Base-by-base conservation (phyloP, 495 filamentous ascomycete genomes). In the Annulohypoxylon stygium region DNA sequence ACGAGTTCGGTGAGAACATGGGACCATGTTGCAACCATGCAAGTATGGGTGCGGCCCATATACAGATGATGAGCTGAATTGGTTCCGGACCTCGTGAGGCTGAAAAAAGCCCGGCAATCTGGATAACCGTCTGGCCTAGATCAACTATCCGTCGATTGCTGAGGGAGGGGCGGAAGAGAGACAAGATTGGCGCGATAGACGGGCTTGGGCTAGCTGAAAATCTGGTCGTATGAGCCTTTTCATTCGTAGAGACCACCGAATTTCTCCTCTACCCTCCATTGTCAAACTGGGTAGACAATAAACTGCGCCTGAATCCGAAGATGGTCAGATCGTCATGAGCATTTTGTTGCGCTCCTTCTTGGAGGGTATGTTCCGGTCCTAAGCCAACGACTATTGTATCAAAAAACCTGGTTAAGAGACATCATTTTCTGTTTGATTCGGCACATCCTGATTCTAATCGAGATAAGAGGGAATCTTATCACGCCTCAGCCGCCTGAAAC, bases 181-280 rank as follows among this genome's bases (percentile, higher is more conserved):
- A 59, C 48, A 48, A 61, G 53, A 45, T 16, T 30, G 65, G 50
- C 14, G 18, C 39, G 45, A 33, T 48, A 16, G 58, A 51, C 4
- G n/a, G 39, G 25, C 48, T 67, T 30, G 2, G 34, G 72, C 58
- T 75, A 26, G 72, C 63, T 70, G 72, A 64, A 65, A 11, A 23
- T 58, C 43, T 18, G 60, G 30, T 66, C 62, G 45, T 51, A 47
- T 18, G 12, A 34, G 3, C 16, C 18, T 1, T 16, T 48, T 58
- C 30, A 18, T 54, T 16, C 14, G n/a, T 30, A 30, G 53, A 37
- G 18, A 48, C 60, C 63, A 67, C 60, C 61, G 43, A 54, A 16
- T 12, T 20, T 54, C 25, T 59, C 37, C 12, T 36, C 25, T 26
- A 23, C 20, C 48, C 48, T 36, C 30, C 30, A 23, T 50, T 34